Percentiles rank a stretch among this genome's conserved stretches.
Conservation (phyloP, 768 basidiomycete species). For the Podaxis rugospora region DNA sequence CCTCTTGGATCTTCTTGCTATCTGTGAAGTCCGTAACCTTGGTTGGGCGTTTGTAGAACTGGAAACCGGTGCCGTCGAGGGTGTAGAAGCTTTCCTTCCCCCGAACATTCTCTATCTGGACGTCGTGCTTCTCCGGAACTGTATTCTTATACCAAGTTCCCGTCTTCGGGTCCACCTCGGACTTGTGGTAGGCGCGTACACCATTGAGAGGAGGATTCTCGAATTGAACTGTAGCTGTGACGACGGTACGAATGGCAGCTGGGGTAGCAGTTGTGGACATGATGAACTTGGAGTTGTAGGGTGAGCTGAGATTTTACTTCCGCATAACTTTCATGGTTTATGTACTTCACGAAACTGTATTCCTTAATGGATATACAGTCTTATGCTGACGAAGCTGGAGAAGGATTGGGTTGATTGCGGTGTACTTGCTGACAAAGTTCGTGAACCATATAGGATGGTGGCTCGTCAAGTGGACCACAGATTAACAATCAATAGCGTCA, state of each 20-base stretch:
- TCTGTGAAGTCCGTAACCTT: conserved; percentile 38
- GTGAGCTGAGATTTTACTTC: neutral
- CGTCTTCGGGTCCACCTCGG: conserved; percentile 18
- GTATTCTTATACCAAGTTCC: conserved; percentile 20
- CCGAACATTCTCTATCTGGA: conserved; percentile 49
- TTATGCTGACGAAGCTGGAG: no score
- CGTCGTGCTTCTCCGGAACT: conserved; percentile 15
- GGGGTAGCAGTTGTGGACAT: neutral
- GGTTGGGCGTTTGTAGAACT: conserved; percentile 30
- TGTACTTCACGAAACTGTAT: no score
- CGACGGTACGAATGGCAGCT: neutral
- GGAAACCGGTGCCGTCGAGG: conserved; percentile 50
- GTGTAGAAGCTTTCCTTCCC: conserved; percentile 39
- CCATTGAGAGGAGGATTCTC: conserved; percentile 19
- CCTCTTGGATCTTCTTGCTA: conserved; percentile 36
- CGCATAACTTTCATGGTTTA: no score
- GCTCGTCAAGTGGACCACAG: neutral
- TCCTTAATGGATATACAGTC: no score
- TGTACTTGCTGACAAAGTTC: no score
- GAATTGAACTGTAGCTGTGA: neutral
- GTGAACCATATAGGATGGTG: no score
- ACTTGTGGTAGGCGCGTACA: conserved; percentile 19
- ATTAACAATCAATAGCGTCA: no score
- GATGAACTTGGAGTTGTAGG: neutral
- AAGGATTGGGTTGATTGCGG: no score